Base-by-base conservation (phyloP, 1,284 basidiomycete genomes). In the Amylostereum areolatum region DNA sequence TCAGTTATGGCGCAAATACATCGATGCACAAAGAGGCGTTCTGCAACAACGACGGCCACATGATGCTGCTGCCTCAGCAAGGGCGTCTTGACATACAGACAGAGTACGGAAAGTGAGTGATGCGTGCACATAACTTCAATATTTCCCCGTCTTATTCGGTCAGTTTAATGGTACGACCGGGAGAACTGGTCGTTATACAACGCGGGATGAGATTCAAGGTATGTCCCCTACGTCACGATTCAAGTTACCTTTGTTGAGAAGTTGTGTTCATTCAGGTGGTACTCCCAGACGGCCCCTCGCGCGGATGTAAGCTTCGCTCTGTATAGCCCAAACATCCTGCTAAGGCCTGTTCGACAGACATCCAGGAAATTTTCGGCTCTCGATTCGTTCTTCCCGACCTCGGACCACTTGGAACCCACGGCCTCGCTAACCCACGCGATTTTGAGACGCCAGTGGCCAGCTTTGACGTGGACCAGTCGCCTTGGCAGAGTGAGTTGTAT, bases 31-130 rank as follows among this genome's bases (percentile, higher is more conserved):
- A 77, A 47, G 74, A 70, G 55, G 81, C 83, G 8, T 82, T 85
- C 62, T 77, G 77, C 59, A 83, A 84, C 59, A 79, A 73, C 42
- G 83, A 86, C 57, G 84, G 84, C 3, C 83, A 86, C 63, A 75
- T 85, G 66, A 64, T 86, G 56, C 79, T 88, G 55, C 67, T 86
- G 5, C 84, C 83, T 4, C 77, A 83, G 60, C 73, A 78, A 57
- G 83, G 83, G 8, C 70, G 81, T 28, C 62, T 87, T 53, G 79
- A 85, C 60, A 75, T 88, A 46, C 80, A 81, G 62, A 86, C 84
- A 4, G 84, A 88, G 64, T 77, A 83, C 52, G 84, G 84, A 50
- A 77, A 73, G 76, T 81, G 55, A 57, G 77, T 54, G 34, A 5
- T n/a, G 31, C 62, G 41, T 29, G 27, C 7, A 5, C 4, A 3